phyloP scores from a whole-genome alignment of 2,329 filamentous ascomycete genomes.

The Exophiala phaeomuriformis region DNA sequence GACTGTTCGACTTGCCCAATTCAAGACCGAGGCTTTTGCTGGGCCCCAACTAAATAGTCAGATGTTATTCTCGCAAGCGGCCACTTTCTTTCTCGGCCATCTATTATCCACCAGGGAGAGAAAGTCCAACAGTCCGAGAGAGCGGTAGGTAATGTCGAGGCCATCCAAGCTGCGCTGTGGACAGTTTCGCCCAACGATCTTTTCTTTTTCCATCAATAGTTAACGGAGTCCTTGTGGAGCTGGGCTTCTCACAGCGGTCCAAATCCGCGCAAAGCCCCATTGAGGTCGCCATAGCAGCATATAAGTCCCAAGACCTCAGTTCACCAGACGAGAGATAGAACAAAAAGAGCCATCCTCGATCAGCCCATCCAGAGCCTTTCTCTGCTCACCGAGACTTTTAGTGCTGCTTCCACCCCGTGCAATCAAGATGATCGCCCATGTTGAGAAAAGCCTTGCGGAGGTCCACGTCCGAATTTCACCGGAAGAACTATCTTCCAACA shows the following conservation, averaged over 20 bases:
- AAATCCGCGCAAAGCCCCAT: neutral
- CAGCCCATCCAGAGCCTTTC: too few species aligned
- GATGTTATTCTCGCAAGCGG: neutral
- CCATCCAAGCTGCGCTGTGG: too few species aligned
- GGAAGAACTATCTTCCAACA: slow-evolving; percentile 1
- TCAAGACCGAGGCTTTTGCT: neutral
- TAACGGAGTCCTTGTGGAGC: too few species aligned
- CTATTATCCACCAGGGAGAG: neutral
- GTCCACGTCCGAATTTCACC: slow-evolving; percentile 7
- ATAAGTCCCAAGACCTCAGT: neutral
- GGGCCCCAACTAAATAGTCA: neutral
- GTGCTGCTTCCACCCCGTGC: neutral
- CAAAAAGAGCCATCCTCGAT: too few species aligned
- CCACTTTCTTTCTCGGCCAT: neutral
- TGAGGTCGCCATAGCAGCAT: neutral
- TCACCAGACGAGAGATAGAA: neutral
- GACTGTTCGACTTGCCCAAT: neutral
- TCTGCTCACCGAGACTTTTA: too few species aligned
- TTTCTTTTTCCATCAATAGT: too few species aligned
- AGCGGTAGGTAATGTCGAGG: neutral
- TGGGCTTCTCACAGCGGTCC: too few species aligned
- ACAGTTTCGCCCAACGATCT: too few species aligned
- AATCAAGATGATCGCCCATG: neutral
- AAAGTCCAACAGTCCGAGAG: neutral
- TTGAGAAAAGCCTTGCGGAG: neutral